Base-by-base conservation (phyloP, 805 yeast species). In the Saturnispora silvae region DNA sequence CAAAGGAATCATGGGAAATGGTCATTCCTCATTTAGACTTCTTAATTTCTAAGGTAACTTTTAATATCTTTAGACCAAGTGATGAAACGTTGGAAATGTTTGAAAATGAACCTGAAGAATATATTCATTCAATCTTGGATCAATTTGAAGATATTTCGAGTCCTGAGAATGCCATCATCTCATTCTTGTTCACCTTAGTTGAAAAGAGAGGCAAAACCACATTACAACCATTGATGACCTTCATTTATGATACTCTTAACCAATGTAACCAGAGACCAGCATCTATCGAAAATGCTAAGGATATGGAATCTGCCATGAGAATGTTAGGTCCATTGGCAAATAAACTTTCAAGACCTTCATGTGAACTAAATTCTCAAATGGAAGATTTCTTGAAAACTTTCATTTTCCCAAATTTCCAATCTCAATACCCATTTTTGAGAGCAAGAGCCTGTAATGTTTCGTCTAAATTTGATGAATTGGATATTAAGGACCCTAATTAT, bases 101-200 rank as follows among this genome's bases (percentile, higher is more conserved):
- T 60, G 94, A 86, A 43, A 74, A 72, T 44, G 96, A 89, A 52
- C 97, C 97, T 7, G 81, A 74, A 34, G 96, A 89, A 54, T 92
- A 86, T 54, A 81, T 92, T 44, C 87, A 83, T 57, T 68, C 79
- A 47, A 74, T 75, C 31, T 66, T 85, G 49, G 85, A 78, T 54
- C 60, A 75, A 30, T 56, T 79, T 47, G 92, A 81, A 37, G 75
- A 67, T 28, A 50, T 62, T 28, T 64, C 59, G 42, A 68, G 85
- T 2, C 82, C 94, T 5, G 94, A 85, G 53, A 64, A 73, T 32
- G 94, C 95, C 2, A 89, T 95, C 2, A 63, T 81, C 37, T 72
- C 77, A 8, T 68, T 92, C 40, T 60, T 92, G 43, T 71, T 72
- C 20, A 77, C 86, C 1, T 56, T 85, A n/a, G 81, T 80, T 2